Percentiles rank a stretch among this genome's conserved stretches.
phyloP scores from a whole-genome alignment of 139 green algal genomes.

The Monoraphidium neglectum region DNA sequence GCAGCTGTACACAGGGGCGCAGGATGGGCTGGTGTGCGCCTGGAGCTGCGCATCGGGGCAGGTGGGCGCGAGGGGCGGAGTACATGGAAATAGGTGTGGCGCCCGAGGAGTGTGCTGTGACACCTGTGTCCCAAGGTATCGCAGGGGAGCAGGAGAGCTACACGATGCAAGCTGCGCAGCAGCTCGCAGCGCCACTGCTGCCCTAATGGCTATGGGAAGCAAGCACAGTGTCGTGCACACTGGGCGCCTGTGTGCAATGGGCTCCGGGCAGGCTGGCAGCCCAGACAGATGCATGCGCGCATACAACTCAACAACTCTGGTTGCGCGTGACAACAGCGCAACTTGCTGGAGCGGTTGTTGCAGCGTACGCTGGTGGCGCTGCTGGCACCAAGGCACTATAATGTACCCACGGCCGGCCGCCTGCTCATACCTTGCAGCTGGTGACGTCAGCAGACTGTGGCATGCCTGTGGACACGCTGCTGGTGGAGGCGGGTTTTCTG shows the following conservation, averaged over 20 bases:
- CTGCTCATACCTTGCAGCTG: conserved; percentile 7
- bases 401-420: neutral
- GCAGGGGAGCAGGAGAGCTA: too few relatives aligned
- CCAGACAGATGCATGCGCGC: neutral
- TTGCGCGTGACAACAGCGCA: neutral
- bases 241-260: too few relatives aligned
- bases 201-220: too few relatives aligned
- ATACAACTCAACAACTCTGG: neutral
- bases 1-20: conserved; percentile 32
- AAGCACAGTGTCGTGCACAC: too few relatives aligned
- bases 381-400: neutral
- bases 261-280: neutral
- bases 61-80: conserved; percentile 7
- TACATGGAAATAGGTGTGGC: neutral
- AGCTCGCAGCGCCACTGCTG: too few relatives aligned
- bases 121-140: too few relatives aligned
- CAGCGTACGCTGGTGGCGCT: neutral
- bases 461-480: conserved; percentile 24
- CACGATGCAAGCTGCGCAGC: too few relatives aligned
- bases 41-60: conserved; percentile 30
- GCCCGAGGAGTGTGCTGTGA: too few relatives aligned
- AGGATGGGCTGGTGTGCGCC: conserved; percentile 27
- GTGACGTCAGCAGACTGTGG: neutral
- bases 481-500: conserved; percentile 25
- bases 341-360: neutral